Evolutionary conservation across 441 rosid genomes (phyloP).

Genomic region (Bocquillonia castaneifolia): DNA sequence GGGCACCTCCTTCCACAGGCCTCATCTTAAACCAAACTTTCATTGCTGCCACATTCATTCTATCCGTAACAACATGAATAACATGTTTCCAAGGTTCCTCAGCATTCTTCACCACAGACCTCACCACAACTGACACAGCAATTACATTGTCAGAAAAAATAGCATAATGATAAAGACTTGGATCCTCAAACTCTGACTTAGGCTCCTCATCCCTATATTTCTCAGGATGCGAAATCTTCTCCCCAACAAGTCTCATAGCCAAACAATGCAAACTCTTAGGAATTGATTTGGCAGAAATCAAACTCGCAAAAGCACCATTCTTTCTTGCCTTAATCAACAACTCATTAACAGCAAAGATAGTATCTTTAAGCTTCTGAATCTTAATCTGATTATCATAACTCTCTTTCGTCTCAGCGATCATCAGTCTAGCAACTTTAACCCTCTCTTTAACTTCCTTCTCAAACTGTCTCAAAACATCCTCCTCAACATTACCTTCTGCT

Average conservation of each 20-base stretch:
- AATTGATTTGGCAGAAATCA: slow-evolving; percentile 68
- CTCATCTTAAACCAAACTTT: slow-evolving; percentile 94
- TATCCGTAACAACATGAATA: slow-evolving; percentile 78
- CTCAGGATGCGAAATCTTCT: slow-evolving; percentile 66
- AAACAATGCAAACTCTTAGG: slow-evolving; percentile 92
- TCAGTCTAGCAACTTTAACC: slow-evolving; percentile 58
- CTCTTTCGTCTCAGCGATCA: slow-evolving; percentile 77
- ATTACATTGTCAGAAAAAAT: slow-evolving; percentile 83
- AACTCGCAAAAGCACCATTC: slow-evolving; percentile 76
- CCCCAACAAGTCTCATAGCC: slow-evolving; percentile 88
- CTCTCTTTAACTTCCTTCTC: slow-evolving; percentile 91
- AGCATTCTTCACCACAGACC: slow-evolving; percentile 79
- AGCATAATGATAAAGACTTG: slow-evolving; percentile 72
- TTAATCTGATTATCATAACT: slow-evolving; percentile 85
- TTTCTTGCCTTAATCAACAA: slow-evolving; percentile 73
- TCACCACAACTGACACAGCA: slow-evolving; percentile 88
- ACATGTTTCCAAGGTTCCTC: slow-evolving; percentile 89
- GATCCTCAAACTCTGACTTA: slow-evolving; percentile 59
- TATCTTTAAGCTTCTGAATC: slow-evolving; percentile 89
- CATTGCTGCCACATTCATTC: slow-evolving; percentile 84
- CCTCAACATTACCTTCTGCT: slow-evolving; percentile 46
- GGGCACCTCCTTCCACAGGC: slow-evolving; percentile 74
- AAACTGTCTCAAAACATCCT: slow-evolving; percentile 62
- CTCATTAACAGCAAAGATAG: slow-evolving; percentile 76
- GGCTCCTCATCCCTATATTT: slow-evolving; percentile 56